Conservation (phyloP, 75 land plant species). For the Chamaecyparis obtusa region DNA sequence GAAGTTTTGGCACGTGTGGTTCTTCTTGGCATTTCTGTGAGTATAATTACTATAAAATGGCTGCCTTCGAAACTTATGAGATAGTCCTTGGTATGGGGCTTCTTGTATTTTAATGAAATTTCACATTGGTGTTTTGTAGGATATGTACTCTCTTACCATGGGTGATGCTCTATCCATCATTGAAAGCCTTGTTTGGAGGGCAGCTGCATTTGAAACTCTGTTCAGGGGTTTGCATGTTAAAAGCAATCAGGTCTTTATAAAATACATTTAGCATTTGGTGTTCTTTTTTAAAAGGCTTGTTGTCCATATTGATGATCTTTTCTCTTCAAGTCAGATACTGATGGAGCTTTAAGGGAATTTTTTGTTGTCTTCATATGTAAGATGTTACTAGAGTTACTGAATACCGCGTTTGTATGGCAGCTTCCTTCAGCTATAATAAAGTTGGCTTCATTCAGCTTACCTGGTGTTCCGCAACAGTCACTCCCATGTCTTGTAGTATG, state of each 20-base stretch:
- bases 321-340: not conserved
- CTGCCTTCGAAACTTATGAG: not conserved
- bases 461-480: conserved; percentile 20
- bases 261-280: not conserved
- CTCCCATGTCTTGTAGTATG: conserved; percentile 33
- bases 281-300: not conserved
- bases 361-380: not conserved
- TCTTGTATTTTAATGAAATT: not conserved
- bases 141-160: conserved; percentile 21
- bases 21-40: conserved; percentile 43
- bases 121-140: conserved; percentile 6
- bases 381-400: conserved; percentile 1
- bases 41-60: not conserved
- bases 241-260: conserved; percentile 26
- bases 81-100: not conserved
- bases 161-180: conserved; percentile 32
- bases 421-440: conserved; percentile 42
- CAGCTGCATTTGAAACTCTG: conserved; percentile 22
- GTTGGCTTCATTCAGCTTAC: conserved; percentile 36
- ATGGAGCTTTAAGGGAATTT: not conserved
- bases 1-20: conserved; percentile 43
- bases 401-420: conserved; percentile 19
- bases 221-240: conserved; percentile 26
- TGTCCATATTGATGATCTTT: not conserved
- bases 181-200: conserved; percentile 40